These are phyloP conservation scores for Trichoderma semiorbis DNA, from an alignment of 2,329 filamentous ascomycete species.

Conservation along the genomic window DNA sequence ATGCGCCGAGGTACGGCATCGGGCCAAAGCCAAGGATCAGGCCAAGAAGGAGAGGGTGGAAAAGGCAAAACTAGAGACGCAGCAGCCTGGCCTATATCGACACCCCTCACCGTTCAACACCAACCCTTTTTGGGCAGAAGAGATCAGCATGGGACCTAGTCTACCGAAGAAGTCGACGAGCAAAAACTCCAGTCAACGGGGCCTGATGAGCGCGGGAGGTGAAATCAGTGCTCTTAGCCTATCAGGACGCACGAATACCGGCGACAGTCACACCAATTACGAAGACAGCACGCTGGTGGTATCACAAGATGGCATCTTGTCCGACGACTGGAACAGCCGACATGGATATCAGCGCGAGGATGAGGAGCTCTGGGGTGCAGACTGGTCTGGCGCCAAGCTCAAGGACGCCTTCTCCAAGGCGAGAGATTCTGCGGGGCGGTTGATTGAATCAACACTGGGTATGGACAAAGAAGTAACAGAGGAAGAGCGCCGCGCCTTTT, in stretches of 20 bases:
- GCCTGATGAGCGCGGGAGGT: conserved; percentile 55
- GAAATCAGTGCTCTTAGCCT: conserved; percentile 48
- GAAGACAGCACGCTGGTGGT: conserved; percentile 29
- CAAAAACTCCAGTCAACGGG: conserved; percentile 58
- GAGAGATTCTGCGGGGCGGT: conserved; percentile 51
- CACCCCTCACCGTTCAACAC: conserved; percentile 82
- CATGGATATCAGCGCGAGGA: conserved; percentile 81
- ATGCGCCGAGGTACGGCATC: conserved; percentile 68
- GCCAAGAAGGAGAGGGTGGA: conserved; percentile 65
- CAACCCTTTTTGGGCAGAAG: conserved; percentile 84
- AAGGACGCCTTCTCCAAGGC: conserved; percentile 59
- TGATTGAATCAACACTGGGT: conserved; percentile 51
- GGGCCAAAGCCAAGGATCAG: conserved; percentile 66
- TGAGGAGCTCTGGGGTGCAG: conserved; percentile 75
- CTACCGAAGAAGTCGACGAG: conserved; percentile 60
- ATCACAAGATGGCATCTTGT: conserved; percentile 38
- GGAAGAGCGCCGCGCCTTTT: conserved; percentile 57
- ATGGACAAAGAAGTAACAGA: conserved; percentile 52
- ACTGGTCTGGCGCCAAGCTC: conserved; percentile 53
- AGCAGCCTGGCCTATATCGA: conserved; percentile 70
- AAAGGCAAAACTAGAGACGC: conserved; percentile 60
- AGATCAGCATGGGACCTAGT: conserved; percentile 77
- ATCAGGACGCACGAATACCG: conserved; percentile 37
- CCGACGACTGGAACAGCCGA: conserved; percentile 65
- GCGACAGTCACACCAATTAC: conserved; percentile 35